phyloP scores from a whole-genome alignment of 2,329 filamentous ascomycete genomes.

The Cercospora citrullina region DNA sequence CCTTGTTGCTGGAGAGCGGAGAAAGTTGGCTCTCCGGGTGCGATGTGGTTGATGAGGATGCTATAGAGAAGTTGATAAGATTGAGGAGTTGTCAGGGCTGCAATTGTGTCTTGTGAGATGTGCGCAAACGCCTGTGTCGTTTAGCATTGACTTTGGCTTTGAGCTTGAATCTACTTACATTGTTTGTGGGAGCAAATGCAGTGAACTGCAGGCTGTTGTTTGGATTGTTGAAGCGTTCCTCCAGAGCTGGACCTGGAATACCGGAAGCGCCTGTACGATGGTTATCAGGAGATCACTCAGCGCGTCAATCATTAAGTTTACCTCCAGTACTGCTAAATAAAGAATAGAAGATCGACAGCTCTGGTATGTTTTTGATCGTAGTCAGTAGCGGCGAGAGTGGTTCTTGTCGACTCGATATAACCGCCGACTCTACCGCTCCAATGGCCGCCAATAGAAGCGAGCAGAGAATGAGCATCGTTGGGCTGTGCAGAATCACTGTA shows the following conservation, averaged over 20 bases:
- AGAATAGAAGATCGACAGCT: slow-evolving; percentile 18
- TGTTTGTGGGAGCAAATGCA: slow-evolving; percentile 22
- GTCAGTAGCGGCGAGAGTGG: slow-evolving; percentile 13
- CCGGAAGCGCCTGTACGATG: slow-evolving; percentile 11
- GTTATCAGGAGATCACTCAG: not conserved
- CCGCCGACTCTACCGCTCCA: not conserved
- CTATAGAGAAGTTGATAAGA: slow-evolving; percentile 19
- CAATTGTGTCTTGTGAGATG: slow-evolving; percentile 10
- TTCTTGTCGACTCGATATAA: not conserved
- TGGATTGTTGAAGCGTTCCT: slow-evolving; percentile 25
- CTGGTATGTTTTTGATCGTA: slow-evolving; percentile 14
- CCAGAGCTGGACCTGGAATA: slow-evolving; percentile 18
- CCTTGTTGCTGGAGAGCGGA: not conserved
- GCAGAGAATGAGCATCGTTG: not conserved
- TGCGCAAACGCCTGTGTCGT: slow-evolving; percentile 13
- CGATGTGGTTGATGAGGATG: slow-evolving; percentile 21
- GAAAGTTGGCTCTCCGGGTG: slow-evolving; percentile 9
- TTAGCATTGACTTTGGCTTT: not conserved
- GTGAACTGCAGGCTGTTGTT: slow-evolving; percentile 15
- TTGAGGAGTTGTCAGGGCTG: slow-evolving; percentile 8
- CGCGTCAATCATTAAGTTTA: not conserved
- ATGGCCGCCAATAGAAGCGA: not conserved
- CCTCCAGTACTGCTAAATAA: slow-evolving; percentile 18
- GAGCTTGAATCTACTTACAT: slow-evolving; percentile 5
- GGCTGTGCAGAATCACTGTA: not conserved